phyloP scores from a whole-genome alignment of 2,329 filamentous ascomycete species.

The Bertia moriformis region DNA sequence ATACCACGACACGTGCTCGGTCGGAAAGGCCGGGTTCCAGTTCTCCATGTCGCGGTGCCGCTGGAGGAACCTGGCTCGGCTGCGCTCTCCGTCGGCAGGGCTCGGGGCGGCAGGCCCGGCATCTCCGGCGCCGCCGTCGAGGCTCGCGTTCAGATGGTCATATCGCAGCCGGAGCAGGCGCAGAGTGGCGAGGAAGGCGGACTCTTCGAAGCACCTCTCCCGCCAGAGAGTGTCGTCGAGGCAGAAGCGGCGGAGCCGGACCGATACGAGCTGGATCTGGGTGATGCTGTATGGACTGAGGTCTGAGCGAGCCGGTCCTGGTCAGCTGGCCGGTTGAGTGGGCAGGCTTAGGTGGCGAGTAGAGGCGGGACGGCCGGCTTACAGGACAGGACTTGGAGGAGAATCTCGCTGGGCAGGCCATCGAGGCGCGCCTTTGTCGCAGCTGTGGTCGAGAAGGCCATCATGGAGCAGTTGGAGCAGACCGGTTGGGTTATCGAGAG shows the following conservation, averaged over 20 bases:
- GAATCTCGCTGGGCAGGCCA: constrained; percentile 47
- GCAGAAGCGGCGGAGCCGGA: constrained; percentile 47
- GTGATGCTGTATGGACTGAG: constrained; percentile 52
- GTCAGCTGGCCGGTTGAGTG: constrained; percentile 3
- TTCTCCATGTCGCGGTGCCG: constrained; percentile 51
- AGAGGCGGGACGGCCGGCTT: constrained; percentile 15
- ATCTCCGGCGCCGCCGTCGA: constrained; percentile 10
- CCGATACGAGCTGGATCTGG: constrained; percentile 55
- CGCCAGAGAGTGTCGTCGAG: constrained; percentile 71
- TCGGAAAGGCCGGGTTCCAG: constrained; percentile 68
- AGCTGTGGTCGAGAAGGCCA: too few relatives aligned
- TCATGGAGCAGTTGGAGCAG: too few relatives aligned
- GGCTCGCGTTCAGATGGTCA: constrained; percentile 7
- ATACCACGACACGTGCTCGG: constrained; percentile 69
- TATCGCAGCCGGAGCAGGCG: not conserved
- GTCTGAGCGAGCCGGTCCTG: constrained; percentile 32
- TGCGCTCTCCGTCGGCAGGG: constrained; percentile 8
- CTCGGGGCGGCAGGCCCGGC: too few relatives aligned
- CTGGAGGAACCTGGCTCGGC: constrained; percentile 16
- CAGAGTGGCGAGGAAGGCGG: constrained; percentile 48
- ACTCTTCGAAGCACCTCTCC: constrained; percentile 56
- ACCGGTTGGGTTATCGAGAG: too few relatives aligned
- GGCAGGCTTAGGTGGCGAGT: constrained; percentile 8
- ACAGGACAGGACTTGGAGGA: constrained; percentile 50
- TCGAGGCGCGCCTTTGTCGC: constrained; percentile 28